phyloP scores from a whole-genome alignment of 129 eudicot species.

The Flaveria brownii region DNA sequence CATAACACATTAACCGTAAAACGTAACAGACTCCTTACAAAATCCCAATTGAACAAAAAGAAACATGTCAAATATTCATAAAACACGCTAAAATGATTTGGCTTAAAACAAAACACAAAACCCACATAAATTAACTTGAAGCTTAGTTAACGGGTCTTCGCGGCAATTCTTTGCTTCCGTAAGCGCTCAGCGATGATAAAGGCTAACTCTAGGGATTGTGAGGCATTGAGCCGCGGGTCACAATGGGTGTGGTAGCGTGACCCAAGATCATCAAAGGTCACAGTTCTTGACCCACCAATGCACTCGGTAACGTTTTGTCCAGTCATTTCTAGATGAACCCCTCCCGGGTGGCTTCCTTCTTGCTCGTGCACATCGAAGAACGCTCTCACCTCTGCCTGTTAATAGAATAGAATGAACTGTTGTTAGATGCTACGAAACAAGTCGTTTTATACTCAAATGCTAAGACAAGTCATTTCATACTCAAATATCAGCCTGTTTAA shows the following conservation, averaged over 20 bases:
- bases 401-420: not conserved
- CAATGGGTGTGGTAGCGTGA: conserved; percentile 99
- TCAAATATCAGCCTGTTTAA: too few species aligned
- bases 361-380: conserved; percentile 93
- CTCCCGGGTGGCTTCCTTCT: conserved; percentile 91
- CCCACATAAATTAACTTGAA: too few species aligned
- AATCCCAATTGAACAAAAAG: too few species aligned
- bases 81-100: too few species aligned
- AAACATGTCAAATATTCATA: too few species aligned
- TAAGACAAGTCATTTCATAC: too few species aligned
- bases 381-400: conserved; percentile 84
- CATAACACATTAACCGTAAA: too few species aligned
- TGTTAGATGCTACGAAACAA: too few species aligned
- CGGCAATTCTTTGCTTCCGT: conserved; percentile 32
- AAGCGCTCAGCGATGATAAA: conserved; percentile 85
- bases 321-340: conserved; percentile 89
- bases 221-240: conserved; percentile 83
- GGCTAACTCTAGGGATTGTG: conserved; percentile 83
- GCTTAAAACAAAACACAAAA: too few species aligned
- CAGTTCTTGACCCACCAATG: conserved; percentile 83
- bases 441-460: too few species aligned
- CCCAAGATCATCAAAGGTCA: conserved; percentile 75
- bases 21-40: too few species aligned
- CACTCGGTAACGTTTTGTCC: conserved; percentile 93
- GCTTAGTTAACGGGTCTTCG: too few species aligned